Evolutionary conservation across 305 asterid species (phyloP).

Genomic region (Fraxinus sp.): DNA sequence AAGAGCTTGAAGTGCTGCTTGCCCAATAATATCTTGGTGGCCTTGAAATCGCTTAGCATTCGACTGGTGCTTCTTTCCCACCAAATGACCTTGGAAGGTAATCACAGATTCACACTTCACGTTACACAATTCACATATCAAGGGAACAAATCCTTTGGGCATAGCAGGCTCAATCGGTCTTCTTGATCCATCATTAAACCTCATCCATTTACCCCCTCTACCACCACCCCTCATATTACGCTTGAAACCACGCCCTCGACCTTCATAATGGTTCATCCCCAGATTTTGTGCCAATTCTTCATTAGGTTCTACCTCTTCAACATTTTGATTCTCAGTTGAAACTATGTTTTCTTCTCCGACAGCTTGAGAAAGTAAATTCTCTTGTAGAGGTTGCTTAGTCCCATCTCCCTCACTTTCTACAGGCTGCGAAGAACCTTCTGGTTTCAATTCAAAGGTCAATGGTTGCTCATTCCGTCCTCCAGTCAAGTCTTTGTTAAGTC

Average conservation of each 20-base stretch:
- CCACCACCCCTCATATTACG: constrained; percentile 49
- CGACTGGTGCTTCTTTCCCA: constrained; percentile 57
- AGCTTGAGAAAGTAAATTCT: constrained; percentile 30
- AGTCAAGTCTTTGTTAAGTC: constrained; percentile 31
- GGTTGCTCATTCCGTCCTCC: constrained; percentile 29
- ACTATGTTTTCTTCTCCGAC: constrained; percentile 31
- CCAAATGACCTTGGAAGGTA: constrained; percentile 60
- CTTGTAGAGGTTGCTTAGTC: constrained; percentile 25
- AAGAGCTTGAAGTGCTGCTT: constrained; percentile 43
- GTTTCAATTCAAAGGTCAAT: constrained; percentile 30
- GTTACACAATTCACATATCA: constrained; percentile 61
- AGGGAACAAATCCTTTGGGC: constrained; percentile 51
- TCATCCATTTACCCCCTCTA: constrained; percentile 34
- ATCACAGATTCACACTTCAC: constrained; percentile 55
- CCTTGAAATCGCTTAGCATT: constrained; percentile 53
- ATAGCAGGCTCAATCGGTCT: constrained; percentile 36
- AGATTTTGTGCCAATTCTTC: constrained; percentile 33
- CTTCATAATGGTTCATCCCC: constrained; percentile 23
- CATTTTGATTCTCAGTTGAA: constrained; percentile 31
- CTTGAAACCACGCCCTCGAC: constrained; percentile 36
- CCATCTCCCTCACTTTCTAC: constrained; percentile 23
- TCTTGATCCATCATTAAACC: constrained; percentile 34
- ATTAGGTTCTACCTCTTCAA: constrained; percentile 25
- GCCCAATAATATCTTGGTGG: constrained; percentile 43
- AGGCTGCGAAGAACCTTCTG: constrained; percentile 35